Conservation (phyloP, 768 basidiomycete species). For the Botryobasidium botryosum region DNA sequence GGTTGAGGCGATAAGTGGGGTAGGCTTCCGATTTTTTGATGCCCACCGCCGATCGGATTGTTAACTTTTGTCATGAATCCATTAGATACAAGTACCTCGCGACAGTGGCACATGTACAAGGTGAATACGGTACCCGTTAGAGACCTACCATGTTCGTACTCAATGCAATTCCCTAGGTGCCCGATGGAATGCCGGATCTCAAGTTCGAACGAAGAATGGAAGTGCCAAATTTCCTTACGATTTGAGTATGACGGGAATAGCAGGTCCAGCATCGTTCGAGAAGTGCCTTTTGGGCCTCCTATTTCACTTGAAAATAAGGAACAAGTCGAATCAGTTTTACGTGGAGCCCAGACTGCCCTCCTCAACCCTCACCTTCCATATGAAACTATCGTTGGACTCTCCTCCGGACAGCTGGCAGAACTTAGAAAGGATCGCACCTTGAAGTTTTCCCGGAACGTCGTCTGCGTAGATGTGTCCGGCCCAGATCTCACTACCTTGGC, state of each 20-base stretch:
- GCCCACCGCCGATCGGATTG: background rate
- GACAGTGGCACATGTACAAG: conserved; percentile 32
- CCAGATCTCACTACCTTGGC: conserved; percentile 22
- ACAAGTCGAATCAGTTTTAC: conserved; percentile 34
- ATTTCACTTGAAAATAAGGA: conserved; percentile 21
- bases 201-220: conserved; percentile 16
- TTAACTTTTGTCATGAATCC: background rate
- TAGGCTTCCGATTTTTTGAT: conserved; percentile 14
- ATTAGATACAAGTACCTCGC: conserved; percentile 31
- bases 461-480: conserved; percentile 30
- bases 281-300: conserved; percentile 27
- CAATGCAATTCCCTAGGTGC: too few species aligned
- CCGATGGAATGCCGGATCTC: conserved; percentile 24
- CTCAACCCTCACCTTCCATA: conserved; percentile 18
- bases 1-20: conserved; percentile 34
- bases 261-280: conserved; percentile 11
- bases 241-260: conserved; percentile 24
- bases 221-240: conserved; percentile 27
- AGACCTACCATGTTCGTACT: too few species aligned
- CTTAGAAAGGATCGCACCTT: too few species aligned
- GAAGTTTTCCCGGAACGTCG: conserved; percentile 39
- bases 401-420: conserved; percentile 13
- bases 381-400: conserved; percentile 11
- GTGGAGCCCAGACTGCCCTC: conserved; percentile 43
- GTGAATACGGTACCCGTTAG: background rate